phyloP scores from a whole-genome alignment of 371 early-diverging fungal species.

The Mortierella sp. region DNA sequence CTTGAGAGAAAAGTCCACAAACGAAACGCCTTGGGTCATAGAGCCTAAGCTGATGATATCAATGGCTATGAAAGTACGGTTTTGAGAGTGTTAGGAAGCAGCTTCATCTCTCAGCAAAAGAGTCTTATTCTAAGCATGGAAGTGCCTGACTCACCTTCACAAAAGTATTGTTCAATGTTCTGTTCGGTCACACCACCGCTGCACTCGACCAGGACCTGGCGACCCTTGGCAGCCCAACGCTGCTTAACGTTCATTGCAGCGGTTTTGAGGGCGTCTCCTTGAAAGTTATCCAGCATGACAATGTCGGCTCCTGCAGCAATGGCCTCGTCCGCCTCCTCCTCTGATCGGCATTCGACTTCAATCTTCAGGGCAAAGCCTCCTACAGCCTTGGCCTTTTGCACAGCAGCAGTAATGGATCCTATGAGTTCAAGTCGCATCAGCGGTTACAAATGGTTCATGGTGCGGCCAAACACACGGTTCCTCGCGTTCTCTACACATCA shows the following conservation, averaged over 20 bases:
- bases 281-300: constrained; percentile 92
- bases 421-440: too few species aligned
- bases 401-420: constrained; percentile 93
- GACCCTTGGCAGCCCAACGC: constrained; percentile 72
- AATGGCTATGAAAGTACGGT: constrained; percentile 65
- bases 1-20: constrained; percentile 97
- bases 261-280: constrained; percentile 67
- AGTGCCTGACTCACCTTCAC: constrained; percentile 64
- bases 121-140: too few species aligned
- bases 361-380: constrained; percentile 96
- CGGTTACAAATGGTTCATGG: too few species aligned
- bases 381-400: constrained; percentile 79
- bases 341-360: constrained; percentile 95
- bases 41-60: constrained; percentile 95
- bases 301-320: constrained; percentile 96
- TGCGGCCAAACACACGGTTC: too few species aligned
- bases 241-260: constrained; percentile 81
- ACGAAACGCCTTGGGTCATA: constrained; percentile 93
- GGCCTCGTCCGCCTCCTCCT: constrained; percentile 96
- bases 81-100: constrained; percentile 5
- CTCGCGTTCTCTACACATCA: too few species aligned
- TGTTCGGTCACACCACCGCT: constrained; percentile 95
- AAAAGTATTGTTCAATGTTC: constrained; percentile 84
- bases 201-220: constrained; percentile 89
- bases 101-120: not conserved